Conservation (phyloP, 2,329 filamentous ascomycete species). For the Aureobasidium uvarum region DNA sequence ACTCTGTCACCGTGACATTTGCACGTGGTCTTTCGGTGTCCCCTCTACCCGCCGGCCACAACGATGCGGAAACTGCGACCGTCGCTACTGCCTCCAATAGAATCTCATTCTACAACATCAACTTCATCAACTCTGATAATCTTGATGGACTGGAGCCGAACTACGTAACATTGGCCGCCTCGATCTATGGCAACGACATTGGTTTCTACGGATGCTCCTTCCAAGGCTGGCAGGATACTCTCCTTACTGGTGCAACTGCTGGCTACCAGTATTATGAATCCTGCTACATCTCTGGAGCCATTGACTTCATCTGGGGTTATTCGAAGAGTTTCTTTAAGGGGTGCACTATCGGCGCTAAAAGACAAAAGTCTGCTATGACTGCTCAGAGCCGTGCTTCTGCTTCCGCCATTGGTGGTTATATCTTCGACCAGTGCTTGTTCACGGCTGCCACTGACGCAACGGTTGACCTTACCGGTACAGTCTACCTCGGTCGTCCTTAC, state of each 20-base stretch:
- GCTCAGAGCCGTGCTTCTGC: constrained; percentile 42
- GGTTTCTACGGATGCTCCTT: constrained; percentile 38
- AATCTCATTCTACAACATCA: constrained; percentile 38
- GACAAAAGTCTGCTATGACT: constrained; percentile 39
- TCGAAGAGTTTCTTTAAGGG: constrained; percentile 47
- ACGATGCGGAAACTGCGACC: constrained; percentile 47
- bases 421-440: constrained; percentile 41
- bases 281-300: constrained; percentile 43
- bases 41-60: constrained; percentile 43
- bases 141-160: constrained; percentile 35
- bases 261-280: constrained; percentile 44
- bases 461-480: constrained; percentile 40
- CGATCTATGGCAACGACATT: constrained; percentile 38
- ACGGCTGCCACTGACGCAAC: constrained; percentile 34
- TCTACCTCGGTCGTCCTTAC: constrained; percentile 33
- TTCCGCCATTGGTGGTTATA: constrained; percentile 40
- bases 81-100: constrained; percentile 47
- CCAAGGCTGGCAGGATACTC: constrained; percentile 37
- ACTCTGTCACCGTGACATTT: constrained; percentile 40
- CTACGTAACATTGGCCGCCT: constrained; percentile 39
- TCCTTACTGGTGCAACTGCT: constrained; percentile 35
- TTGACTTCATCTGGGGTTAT: constrained; percentile 48
- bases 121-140: constrained; percentile 39
- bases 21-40: constrained; percentile 37
- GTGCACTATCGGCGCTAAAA: constrained; percentile 41